A percentile compares a stretch with the other conserved stretches of the same genome.
phyloP scores from a whole-genome alignment of 148 eudicot species.

The Bassia scoparia region DNA sequence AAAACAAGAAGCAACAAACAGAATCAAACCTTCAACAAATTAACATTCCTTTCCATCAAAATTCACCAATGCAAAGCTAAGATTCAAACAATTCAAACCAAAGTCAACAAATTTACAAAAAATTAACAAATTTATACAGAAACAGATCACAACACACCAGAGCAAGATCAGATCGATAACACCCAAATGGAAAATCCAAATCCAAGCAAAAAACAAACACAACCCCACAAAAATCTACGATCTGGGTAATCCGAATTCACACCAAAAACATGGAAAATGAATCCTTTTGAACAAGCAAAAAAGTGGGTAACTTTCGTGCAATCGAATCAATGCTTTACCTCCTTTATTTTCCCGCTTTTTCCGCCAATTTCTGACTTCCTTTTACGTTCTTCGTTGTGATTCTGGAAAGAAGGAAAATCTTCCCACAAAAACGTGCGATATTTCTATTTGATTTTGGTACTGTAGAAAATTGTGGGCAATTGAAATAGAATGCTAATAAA shows the following conservation, averaged over 20 bases:
- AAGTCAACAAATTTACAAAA: not conserved
- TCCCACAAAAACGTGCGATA: not conserved
- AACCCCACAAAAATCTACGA: slow-evolving; percentile 23
- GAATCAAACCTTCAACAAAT: not conserved
- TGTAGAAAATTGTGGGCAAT: not conserved
- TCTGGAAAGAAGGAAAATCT: not conserved
- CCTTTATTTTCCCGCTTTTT: slow-evolving; percentile 8
- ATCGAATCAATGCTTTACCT: slow-evolving; percentile 3
- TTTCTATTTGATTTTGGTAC: not conserved
- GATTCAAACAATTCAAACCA: slow-evolving; percentile 7
- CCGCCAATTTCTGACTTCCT: not conserved
- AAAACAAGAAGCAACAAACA: not conserved
- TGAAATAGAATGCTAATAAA: too few relatives aligned
- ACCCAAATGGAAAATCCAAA: slow-evolving; percentile 4
- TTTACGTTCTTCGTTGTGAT: not conserved
- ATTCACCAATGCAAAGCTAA: slow-evolving; percentile 19
- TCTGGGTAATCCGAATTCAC: slow-evolving; percentile 24
- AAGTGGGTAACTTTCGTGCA: not conserved
- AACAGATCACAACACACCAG: slow-evolving; percentile 17
- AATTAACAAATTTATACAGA: not conserved
- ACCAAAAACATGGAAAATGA: slow-evolving; percentile 12
- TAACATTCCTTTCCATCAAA: not conserved
- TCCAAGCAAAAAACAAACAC: not conserved
- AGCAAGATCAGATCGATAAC: slow-evolving; percentile 24
- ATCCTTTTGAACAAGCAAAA: not conserved